Conservation (phyloP, 352 stramenopile genomes). For the Phytophthora pistaciae region DNA sequence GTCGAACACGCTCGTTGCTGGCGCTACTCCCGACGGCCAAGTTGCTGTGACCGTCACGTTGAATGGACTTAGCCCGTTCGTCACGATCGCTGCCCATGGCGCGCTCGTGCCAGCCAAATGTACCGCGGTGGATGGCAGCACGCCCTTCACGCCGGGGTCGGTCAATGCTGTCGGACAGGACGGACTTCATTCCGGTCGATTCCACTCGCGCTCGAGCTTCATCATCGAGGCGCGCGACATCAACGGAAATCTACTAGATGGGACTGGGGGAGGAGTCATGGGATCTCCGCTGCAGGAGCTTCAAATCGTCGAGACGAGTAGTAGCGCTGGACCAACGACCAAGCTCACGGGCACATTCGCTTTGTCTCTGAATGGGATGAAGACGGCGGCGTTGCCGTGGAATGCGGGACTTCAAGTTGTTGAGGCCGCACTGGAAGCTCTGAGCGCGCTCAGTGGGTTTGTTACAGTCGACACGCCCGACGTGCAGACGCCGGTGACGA, state of each 20-base stretch:
- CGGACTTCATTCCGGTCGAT: slow-evolving; percentile 72
- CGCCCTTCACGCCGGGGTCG: slow-evolving; percentile 66
- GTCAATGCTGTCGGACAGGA: slow-evolving; percentile 63
- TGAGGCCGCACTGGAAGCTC: slow-evolving; percentile 81
- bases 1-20: slow-evolving; percentile 45
- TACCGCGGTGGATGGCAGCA: slow-evolving; percentile 69
- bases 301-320: slow-evolving; percentile 92
- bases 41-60: slow-evolving; percentile 33
- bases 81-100: slow-evolving; percentile 64
- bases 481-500: slow-evolving; percentile 66
- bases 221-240: slow-evolving; percentile 93
- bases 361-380: slow-evolving; percentile 74
- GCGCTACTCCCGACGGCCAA: slow-evolving; percentile 31
- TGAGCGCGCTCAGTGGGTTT: slow-evolving; percentile 78
- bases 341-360: slow-evolving; percentile 79
- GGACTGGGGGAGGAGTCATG: slow-evolving; percentile 63
- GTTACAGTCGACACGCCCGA: slow-evolving; percentile 92
- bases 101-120: slow-evolving; percentile 67
- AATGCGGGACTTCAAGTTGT: slow-evolving; percentile 86
- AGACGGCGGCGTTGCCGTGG: slow-evolving; percentile 54
- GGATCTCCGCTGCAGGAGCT: slow-evolving; percentile 82
- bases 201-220: slow-evolving; percentile 83
- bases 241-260: slow-evolving; percentile 92
- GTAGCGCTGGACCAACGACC: slow-evolving; percentile 40
- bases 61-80: slow-evolving; percentile 66